phyloP scores from a whole-genome alignment of 148 eudicot species.

The Vaccinium corymbosum region DNA sequence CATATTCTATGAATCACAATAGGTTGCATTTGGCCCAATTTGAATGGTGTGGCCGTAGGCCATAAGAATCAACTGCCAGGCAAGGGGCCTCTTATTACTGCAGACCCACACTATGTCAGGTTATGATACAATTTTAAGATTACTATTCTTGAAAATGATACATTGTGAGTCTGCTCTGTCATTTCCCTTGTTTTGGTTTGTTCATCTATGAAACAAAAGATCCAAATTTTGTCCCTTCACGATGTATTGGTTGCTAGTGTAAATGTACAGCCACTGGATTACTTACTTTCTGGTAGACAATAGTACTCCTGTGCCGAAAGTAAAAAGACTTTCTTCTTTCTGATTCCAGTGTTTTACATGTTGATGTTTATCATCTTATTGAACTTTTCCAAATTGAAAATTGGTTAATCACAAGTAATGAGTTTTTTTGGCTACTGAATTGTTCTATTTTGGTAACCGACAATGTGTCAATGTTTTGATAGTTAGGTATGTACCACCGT shows the following conservation, averaged over 20 bases:
- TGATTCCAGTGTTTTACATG: neutral
- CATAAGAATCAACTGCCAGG: neutral
- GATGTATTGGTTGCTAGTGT: neutral
- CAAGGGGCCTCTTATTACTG: neutral
- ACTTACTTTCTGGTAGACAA: neutral
- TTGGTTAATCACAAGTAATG: neutral
- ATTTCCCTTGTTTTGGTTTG: neutral
- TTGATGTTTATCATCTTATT: neutral
- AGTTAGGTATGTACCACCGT: neutral
- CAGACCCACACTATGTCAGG: neutral
- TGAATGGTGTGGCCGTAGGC: neutral
- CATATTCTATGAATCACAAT: neutral
- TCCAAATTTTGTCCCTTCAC: neutral
- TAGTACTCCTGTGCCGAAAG: neutral
- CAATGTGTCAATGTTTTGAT: neutral
- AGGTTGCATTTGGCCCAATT: neutral
- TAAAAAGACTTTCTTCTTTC: neutral
- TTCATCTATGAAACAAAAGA: neutral
- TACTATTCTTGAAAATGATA: neutral
- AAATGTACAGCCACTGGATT: neutral
- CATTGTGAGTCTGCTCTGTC: neutral
- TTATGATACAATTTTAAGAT: neutral
- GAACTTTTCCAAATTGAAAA: neutral
- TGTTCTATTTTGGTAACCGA: neutral
- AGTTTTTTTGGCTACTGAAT: slow-evolving; percentile 5